Evolutionary conservation across 306 rosid genomes (phyloP).

Genomic region (Dalbergia cochinchinensis): DNA sequence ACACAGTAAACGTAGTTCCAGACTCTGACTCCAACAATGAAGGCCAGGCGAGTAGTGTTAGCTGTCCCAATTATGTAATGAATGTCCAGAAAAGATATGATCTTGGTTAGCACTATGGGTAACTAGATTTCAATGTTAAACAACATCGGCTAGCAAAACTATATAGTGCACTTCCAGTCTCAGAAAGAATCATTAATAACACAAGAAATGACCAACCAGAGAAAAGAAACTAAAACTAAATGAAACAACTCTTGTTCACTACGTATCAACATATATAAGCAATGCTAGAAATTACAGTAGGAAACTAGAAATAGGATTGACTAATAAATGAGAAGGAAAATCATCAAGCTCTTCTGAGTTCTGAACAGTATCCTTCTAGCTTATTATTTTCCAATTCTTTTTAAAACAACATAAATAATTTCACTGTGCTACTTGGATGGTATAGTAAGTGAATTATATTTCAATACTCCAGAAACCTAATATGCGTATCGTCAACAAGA

Average conservation of each 20-base stretch:
- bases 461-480: slow-evolving; percentile 21
- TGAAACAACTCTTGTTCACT: background rate
- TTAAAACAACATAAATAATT: background rate
- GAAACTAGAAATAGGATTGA: background rate
- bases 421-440: background rate
- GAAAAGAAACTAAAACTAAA: background rate
- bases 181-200: too few relatives aligned
- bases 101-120: background rate
- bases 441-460: slow-evolving; percentile 4
- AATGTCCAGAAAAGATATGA: background rate
- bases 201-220: background rate
- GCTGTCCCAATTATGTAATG: slow-evolving; percentile 11
- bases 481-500: background rate
- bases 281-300: background rate
- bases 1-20: background rate
- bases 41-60: slow-evolving; percentile 1
- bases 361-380: background rate
- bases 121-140: slow-evolving; percentile 27
- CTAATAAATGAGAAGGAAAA: background rate
- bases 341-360: background rate
- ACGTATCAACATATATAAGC: background rate
- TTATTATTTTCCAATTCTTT: background rate
- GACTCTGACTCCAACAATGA: slow-evolving; percentile 15
- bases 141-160: slow-evolving; percentile 26
- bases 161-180: background rate